Evolutionary conservation across 169 alveolate genomes (phyloP), one percentile per base, ranked within the genome.

Genomic region (Plasmodium relictum): DNA sequence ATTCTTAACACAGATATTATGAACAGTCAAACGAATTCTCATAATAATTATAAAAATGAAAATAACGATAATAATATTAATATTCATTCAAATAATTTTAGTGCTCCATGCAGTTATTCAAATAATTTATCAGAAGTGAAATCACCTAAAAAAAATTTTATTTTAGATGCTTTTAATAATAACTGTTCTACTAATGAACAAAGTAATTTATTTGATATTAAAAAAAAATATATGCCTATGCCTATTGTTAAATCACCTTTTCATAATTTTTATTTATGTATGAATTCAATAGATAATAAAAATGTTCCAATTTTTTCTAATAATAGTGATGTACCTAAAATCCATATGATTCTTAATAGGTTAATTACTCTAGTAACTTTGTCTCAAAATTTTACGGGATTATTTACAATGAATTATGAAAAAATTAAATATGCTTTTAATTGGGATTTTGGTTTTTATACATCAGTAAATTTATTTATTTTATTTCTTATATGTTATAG

Each of bases 211-310:
- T 45, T 9, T 45, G 56, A 68, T 52, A 24, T 78, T 24, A 78
- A 52, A 24, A 78, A 78, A n/a, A 78, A 65, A 65, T 65, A 63
- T 65, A 16, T 68, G 0, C 39, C 20, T 54, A 54, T 22, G 71
- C 91, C 83, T 22, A 39, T 68, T 26, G 91, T 83, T 18, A 83
- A 83, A 31, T 83, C 91, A 6, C 91, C 91, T 20, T 83, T 83
- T 61, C 91, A 83, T 68, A 83, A 83, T 56, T 83, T 83, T 69
- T 56, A 70, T 69, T 83, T 83, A 31, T 83, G 26, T 54, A 39
- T 83, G 20, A 83, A 45, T 68, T 52, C 86, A 0, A 18, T 52
- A 24, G 74, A 69, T n/a, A 59, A 72, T 56, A 83, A 41, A 50
- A 31, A 69, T 71, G 45, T 72, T 6, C 45, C 91, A 0, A 83